Base-by-base conservation (phyloP, 306 rosid genomes). In the Acmispon strigosus region DNA sequence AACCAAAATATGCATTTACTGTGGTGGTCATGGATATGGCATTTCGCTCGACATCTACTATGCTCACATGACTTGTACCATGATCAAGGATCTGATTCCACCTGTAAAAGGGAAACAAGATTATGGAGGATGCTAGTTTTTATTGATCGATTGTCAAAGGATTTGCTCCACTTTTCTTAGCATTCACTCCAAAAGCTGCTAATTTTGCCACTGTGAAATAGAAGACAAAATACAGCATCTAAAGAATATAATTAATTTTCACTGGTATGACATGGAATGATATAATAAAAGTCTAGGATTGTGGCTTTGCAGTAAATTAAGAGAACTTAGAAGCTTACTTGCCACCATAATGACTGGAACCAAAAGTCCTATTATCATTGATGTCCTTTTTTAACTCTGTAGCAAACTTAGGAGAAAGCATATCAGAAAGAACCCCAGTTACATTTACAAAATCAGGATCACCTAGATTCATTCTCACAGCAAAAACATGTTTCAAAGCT, bases 11-110 rank as follows among this genome's bases (percentile, higher is more conserved):
- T 45, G 57, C 37, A 55, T 90, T 93, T 60, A 90, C 68, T 0
- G 96, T 93, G 34, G 76, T 53, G n/a, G 94, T 93, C 96, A 93
- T 85, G 75, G 98, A 87, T 50, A 93, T 52, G 1, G 89, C 96
- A 80, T 86, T 92, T 71, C 82, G 66, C 70, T 86, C 82, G 13
- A 0, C 27, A 74, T 92, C 96, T 11, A 90, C 14, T 39, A 92
- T 37, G 12, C 84, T 73, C 32, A 93, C 13, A 78, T 93, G 98
- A 70, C 96, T 90, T 65, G 96, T 93, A 15, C 93, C 98, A 51
- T 93, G 93, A 75, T 93, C 98, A 19, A 58, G n/a, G 49, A 93
- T 56, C 80, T 84, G 96, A 53, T 75, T 84, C 93, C 98, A 93
- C 81, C 93, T 90, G 79, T 50, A 43, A 67, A n/a, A 16, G 18